Evolutionary conservation across 208 protist species (phyloP).

Genomic region (Acanthamoeba castellanii): DNA sequence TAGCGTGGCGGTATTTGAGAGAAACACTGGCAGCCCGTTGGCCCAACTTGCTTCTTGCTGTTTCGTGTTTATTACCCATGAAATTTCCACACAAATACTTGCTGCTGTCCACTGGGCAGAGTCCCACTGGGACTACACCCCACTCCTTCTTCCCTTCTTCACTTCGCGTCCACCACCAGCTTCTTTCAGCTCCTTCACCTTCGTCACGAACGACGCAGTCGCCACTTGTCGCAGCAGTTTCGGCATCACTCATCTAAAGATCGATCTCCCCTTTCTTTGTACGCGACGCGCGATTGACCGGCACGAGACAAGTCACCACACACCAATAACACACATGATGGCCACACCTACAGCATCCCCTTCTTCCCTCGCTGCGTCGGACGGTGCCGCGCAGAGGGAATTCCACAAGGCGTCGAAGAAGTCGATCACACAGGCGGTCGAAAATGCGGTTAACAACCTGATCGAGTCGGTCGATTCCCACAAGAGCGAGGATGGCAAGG

Average conservation of each 20-base stretch:
- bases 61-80: not conserved
- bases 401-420: conserved; percentile 37
- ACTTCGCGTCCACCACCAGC: too few species aligned
- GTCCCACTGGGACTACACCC: not conserved
- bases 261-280: too few species aligned
- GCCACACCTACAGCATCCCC: not conserved
- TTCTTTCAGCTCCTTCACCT: too few species aligned
- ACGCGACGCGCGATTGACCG: too few species aligned
- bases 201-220: too few species aligned
- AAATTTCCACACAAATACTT: not conserved
- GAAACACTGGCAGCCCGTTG: not conserved
- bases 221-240: too few species aligned
- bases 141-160: too few species aligned
- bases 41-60: not conserved
- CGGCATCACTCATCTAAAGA: too few species aligned
- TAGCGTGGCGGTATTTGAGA: not conserved
- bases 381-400: not conserved
- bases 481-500: not conserved
- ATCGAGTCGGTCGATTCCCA: not conserved
- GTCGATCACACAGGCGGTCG: not conserved
- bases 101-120: not conserved
- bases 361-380: not conserved
- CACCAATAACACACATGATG: not conserved
- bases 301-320: too few species aligned
- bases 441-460: not conserved